phyloP scores from a whole-genome alignment of 2,329 filamentous ascomycete species.

The Penicillium sp. region DNA sequence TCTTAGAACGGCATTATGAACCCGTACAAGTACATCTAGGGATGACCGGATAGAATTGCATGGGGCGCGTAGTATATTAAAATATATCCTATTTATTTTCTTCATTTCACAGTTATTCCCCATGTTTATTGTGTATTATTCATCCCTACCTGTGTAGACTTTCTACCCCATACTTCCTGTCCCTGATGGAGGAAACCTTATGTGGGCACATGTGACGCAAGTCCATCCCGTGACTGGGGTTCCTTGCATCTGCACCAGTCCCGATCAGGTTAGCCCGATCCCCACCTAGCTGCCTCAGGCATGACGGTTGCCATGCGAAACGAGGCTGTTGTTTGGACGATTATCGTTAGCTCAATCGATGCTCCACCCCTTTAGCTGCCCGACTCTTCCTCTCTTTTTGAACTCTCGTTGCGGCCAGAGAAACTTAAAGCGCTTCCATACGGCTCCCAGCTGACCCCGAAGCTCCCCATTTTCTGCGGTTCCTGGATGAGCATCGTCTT shows the following conservation, averaged over 20 bases:
- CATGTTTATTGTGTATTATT: background rate
- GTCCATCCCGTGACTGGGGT: constrained; percentile 10
- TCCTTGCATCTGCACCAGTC: constrained; percentile 22
- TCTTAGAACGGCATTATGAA: constrained; percentile 95
- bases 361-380: constrained; percentile 27
- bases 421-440: constrained; percentile 8
- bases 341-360: constrained; percentile 14
- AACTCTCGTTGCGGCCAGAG: constrained; percentile 7
- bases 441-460: constrained; percentile 6
- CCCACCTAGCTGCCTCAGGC: constrained; percentile 17
- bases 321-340: constrained; percentile 26
- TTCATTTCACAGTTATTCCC: background rate
- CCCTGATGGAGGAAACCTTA: background rate
- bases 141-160: background rate
- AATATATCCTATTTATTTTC: background rate
- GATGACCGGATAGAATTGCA: background rate
- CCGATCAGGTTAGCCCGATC: constrained; percentile 1
- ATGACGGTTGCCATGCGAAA: constrained; percentile 25
- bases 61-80: constrained; percentile 9
- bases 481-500: constrained; percentile 19
- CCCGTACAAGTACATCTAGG: constrained; percentile 88
- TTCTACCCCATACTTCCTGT: background rate
- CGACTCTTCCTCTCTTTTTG: constrained; percentile 15
- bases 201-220: constrained; percentile 6
- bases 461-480: constrained; percentile 12